Conservation (phyloP, 148 eudicot genomes). For the Drosera capensis region DNA sequence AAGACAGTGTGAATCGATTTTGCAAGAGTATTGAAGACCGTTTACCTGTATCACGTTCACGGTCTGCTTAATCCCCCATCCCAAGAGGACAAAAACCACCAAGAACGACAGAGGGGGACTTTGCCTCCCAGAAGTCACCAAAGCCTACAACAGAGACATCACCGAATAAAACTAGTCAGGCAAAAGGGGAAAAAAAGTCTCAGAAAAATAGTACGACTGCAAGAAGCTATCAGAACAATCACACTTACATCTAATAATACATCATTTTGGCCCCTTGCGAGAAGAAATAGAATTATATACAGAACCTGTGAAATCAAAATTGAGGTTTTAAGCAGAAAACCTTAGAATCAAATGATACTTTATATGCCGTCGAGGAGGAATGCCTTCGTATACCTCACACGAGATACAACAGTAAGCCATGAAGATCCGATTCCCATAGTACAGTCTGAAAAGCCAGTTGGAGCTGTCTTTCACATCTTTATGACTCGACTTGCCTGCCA, state of each 20-base stretch:
- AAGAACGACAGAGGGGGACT: slow-evolving; percentile 31
- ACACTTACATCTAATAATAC: slow-evolving; percentile 37
- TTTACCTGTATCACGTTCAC: slow-evolving; percentile 87
- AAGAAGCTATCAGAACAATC: too few relatives aligned
- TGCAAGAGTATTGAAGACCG: background rate
- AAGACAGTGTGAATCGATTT: background rate
- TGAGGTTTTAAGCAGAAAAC: background rate
- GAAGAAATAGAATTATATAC: slow-evolving; percentile 70
- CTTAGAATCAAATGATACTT: background rate
- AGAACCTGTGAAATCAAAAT: slow-evolving; percentile 41
- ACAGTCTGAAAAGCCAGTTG: slow-evolving; percentile 78
- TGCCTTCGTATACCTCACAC: slow-evolving; percentile 49
- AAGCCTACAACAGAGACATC: slow-evolving; percentile 29
- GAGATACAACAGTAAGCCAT: slow-evolving; percentile 94
- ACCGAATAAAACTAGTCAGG: background rate
- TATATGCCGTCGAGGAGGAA: slow-evolving; percentile 2
- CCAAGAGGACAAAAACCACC: slow-evolving; percentile 48
- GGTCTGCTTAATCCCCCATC: slow-evolving; percentile 76
- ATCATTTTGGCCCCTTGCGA: slow-evolving; percentile 57
- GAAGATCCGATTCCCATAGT: slow-evolving; percentile 72
- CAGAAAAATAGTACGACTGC: too few relatives aligned
- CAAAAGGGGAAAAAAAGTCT: background rate
- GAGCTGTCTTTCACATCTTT: slow-evolving; percentile 92
- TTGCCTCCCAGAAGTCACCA: slow-evolving; percentile 33
- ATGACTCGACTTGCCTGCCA: slow-evolving; percentile 82